phyloP scores from a whole-genome alignment of 2,329 filamentous ascomycete genomes.

The Nectriaceae sp. region DNA sequence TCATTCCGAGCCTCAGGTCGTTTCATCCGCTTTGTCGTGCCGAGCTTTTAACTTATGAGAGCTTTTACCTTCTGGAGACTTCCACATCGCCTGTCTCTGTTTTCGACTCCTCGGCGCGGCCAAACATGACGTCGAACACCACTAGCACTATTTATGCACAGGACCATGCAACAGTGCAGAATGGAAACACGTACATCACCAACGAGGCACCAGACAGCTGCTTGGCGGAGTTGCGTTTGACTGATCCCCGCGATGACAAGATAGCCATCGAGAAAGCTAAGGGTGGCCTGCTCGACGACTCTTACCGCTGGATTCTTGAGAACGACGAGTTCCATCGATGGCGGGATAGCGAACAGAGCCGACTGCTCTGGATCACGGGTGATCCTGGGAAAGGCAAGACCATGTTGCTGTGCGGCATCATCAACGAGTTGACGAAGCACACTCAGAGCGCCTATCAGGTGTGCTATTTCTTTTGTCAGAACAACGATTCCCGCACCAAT shows the following conservation, averaged over 20 bases:
- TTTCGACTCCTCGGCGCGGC: too few species aligned
- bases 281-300: constrained; percentile 34
- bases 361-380: constrained; percentile 41
- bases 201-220: constrained; percentile 3
- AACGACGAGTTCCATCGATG: constrained; percentile 22
- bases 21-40: too few species aligned
- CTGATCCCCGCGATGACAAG: constrained; percentile 37
- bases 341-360: constrained; percentile 5
- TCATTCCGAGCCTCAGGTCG: too few species aligned
- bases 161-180: not conserved
- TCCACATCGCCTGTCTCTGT: too few species aligned
- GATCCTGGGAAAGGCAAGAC: too few species aligned
- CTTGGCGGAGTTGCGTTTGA: constrained; percentile 29
- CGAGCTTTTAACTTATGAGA: too few species aligned
- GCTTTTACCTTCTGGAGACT: too few species aligned
- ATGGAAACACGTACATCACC: not conserved
- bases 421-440: constrained; percentile 31
- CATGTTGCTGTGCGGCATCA: constrained; percentile 44
- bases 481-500: constrained; percentile 37
- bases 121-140: too few species aligned
- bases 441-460: constrained; percentile 26
- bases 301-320: constrained; percentile 38
- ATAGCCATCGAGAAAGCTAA: constrained; percentile 36
- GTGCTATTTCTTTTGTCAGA: constrained; percentile 47
- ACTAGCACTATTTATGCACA: too few species aligned